phyloP scores from a whole-genome alignment of 106 monocot genomes.

The Gastrodia elata region DNA sequence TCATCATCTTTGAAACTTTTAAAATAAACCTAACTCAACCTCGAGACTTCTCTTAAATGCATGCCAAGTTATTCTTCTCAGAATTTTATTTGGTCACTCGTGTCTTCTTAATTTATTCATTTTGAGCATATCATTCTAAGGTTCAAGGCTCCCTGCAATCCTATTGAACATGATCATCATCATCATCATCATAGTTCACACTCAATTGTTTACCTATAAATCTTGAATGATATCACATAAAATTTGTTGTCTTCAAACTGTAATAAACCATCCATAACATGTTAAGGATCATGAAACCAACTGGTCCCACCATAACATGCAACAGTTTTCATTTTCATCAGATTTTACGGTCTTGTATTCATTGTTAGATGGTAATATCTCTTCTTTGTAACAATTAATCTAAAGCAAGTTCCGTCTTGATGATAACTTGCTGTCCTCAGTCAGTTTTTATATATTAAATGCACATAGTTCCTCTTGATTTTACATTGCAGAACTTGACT shows the following conservation, averaged over 20 bases:
- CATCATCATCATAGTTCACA: not conserved
- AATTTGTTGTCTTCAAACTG: not conserved
- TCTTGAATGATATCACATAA: not conserved
- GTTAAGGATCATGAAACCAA: not conserved
- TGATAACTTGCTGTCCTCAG: not conserved
- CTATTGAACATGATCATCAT: not conserved
- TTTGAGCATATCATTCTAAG: not conserved
- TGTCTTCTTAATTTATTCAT: not conserved
- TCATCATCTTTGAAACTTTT: not conserved
- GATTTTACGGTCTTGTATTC: not conserved
- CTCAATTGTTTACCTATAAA: not conserved
- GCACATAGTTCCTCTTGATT: not conserved
- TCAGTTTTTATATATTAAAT: not conserved
- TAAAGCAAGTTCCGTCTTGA: not conserved
- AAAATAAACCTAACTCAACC: not conserved
- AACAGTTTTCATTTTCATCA: not conserved
- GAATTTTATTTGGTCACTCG: not conserved
- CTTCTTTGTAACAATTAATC: not conserved
- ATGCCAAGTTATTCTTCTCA: not conserved
- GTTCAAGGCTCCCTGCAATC: not conserved
- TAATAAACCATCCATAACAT: not conserved
- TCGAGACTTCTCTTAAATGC: not conserved
- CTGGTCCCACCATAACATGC: not conserved
- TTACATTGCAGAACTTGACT: constrained; percentile 2
- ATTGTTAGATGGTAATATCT: not conserved